A percentile compares a stretch with the other conserved stretches of the same genome.
Evolutionary conservation across 208 protist species (phyloP).

Genomic region (Crithidia fasciculata): DNA sequence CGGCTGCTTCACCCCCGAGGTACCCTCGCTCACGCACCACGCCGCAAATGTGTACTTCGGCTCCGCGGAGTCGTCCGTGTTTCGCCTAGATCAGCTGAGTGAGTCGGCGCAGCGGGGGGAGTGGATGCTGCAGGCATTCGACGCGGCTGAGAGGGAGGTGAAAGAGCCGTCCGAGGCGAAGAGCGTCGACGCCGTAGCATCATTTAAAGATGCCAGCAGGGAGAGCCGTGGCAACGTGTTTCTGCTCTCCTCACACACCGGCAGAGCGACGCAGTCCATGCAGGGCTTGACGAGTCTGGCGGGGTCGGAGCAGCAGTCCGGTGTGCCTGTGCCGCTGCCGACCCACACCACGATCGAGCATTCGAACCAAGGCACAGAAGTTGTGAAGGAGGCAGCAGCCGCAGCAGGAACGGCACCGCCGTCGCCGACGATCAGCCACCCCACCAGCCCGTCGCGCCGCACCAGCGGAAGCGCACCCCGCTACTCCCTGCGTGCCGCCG

Average conservation of each 20-base stretch:
- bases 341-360: constrained; percentile 23
- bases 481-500: background rate
- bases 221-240: too few relatives aligned
- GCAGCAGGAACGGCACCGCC: background rate
- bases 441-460: background rate
- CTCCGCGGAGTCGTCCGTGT: constrained; percentile 58
- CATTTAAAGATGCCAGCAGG: too few relatives aligned
- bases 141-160: background rate
- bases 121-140: constrained; percentile 25
- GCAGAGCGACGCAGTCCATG: background rate
- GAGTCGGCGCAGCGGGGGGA: background rate
- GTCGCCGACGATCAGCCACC: constrained; percentile 2
- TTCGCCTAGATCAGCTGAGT: constrained; percentile 33
- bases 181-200: too few relatives aligned
- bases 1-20: constrained; percentile 69
- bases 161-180: too few relatives aligned
- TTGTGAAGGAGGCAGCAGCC: background rate
- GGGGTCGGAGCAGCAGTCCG: background rate
- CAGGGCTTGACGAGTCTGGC: constrained; percentile 4
- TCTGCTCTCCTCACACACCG: background rate
- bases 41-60: constrained; percentile 57
- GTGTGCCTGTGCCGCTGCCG: constrained; percentile 16
- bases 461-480: background rate
- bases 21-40: constrained; percentile 45
- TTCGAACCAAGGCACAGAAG: background rate